These are phyloP conservation scores for Aspergillus carlsbadensis DNA, from an alignment of 495 filamentous ascomycete species.

Conservation along the genomic window DNA sequence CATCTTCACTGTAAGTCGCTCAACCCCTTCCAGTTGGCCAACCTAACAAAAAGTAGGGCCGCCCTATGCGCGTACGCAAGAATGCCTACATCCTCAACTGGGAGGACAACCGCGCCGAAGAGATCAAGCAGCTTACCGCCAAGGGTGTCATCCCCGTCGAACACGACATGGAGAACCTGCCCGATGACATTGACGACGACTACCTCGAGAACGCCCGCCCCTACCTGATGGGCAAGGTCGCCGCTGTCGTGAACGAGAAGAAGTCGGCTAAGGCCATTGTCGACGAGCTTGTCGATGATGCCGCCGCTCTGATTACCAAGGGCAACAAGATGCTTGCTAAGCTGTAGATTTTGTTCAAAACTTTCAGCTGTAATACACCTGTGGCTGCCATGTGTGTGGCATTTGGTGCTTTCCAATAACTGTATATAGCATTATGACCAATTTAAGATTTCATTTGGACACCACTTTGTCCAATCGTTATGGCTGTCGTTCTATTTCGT, in stretches of 20 bases:
- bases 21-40: neutral
- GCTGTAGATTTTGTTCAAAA: conserved; percentile 46
- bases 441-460: neutral
- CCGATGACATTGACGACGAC: conserved; percentile 70
- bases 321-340: conserved; percentile 66
- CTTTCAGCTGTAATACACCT: neutral
- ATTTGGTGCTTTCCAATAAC: neutral
- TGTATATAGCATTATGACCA: neutral
- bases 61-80: conserved; percentile 87
- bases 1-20: conserved; percentile 80
- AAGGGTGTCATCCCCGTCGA: conserved; percentile 93
- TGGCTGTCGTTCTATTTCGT: too few relatives aligned
- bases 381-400: neutral
- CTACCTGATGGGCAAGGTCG: conserved; percentile 94
- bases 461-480: neutral
- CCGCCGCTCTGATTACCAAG: conserved; percentile 64
- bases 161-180: conserved; percentile 84
- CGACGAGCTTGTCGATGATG: conserved; percentile 90
- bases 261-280: conserved; percentile 90
- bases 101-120: conserved; percentile 83
- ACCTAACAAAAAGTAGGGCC: conserved; percentile 56
- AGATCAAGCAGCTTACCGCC: conserved; percentile 87
- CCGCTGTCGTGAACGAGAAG: conserved; percentile 89
- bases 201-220: conserved; percentile 88
- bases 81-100: conserved; percentile 94